phyloP scores from a whole-genome alignment of 1,139 yeast genomes.

The Candida tropicalis region DNA sequence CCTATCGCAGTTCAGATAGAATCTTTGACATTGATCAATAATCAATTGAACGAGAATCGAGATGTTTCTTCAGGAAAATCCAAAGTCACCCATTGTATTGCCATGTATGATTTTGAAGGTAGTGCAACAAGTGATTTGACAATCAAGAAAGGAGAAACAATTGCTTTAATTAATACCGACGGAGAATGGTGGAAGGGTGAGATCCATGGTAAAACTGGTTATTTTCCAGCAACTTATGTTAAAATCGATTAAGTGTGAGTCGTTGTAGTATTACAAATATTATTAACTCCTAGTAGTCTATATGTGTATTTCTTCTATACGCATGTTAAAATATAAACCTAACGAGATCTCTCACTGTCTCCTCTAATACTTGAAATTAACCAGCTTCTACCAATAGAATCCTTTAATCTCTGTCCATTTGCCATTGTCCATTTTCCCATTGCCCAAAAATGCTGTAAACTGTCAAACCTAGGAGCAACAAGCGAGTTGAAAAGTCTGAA shows the following conservation, averaged over 20 bases:
- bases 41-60: conserved; percentile 1
- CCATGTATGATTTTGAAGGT: conserved; percentile 34
- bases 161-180: conserved; percentile 40
- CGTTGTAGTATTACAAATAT: too few species aligned
- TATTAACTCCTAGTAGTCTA: too few species aligned
- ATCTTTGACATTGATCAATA: conserved; percentile 23
- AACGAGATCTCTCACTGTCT: not conserved
- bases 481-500: conserved; percentile 30
- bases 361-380: conserved; percentile 19
- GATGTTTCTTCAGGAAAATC: not conserved
- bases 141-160: conserved; percentile 50
- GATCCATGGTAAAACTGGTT: conserved; percentile 48
- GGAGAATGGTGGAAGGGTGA: conserved; percentile 68
- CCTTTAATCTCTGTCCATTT: conserved; percentile 51
- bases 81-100: conserved; percentile 27
- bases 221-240: conserved; percentile 63
- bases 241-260: not conserved
- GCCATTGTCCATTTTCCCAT: conserved; percentile 58
- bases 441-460: conserved; percentile 62
- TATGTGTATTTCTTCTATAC: not conserved
- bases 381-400: conserved; percentile 50
- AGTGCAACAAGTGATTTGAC: conserved; percentile 49
- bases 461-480: conserved; percentile 51
- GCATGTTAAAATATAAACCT: not conserved
- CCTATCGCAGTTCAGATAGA: conserved; percentile 22